These are phyloP conservation scores for Staphylotrichum longicolle DNA, from an alignment of 495 filamentous ascomycete species.

Conservation along the genomic window DNA sequence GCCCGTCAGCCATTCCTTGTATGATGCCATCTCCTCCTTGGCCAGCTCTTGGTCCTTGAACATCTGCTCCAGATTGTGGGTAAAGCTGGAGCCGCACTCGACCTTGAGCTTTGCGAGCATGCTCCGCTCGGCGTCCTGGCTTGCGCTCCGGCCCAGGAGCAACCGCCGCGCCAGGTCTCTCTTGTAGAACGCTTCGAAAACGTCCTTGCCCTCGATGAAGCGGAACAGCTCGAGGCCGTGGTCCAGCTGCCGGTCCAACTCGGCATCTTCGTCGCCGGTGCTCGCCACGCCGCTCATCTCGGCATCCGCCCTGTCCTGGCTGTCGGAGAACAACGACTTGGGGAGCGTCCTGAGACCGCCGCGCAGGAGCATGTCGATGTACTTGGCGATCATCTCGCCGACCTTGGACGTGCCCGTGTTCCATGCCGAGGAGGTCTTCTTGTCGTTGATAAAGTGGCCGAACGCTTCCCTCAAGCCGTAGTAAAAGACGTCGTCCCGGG, in stretches of 20 bases:
- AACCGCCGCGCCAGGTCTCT: constrained; percentile 87
- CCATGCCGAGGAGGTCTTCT: constrained; percentile 64
- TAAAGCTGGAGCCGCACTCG: constrained; percentile 90
- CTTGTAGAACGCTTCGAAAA: constrained; percentile 99
- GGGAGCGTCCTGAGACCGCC: constrained; percentile 81
- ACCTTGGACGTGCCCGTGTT: constrained; percentile 85
- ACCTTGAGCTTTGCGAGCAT: constrained; percentile 90
- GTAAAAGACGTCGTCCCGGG: constrained; percentile 66
- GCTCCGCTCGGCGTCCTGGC: constrained; percentile 88
- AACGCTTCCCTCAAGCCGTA: constrained; percentile 81
- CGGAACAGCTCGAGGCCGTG: constrained; percentile 90
- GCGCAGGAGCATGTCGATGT: constrained; percentile 86
- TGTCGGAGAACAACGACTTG: constrained; percentile 51
- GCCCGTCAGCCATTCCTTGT: constrained; percentile 52
- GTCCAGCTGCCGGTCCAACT: constrained; percentile 86
- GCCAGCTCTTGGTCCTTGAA: constrained; percentile 96
- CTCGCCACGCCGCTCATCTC: constrained; percentile 54
- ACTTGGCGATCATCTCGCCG: constrained; percentile 97
- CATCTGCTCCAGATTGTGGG: constrained; percentile 97
- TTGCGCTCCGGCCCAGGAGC: constrained; percentile 86
- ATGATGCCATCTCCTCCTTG: constrained; percentile 77
- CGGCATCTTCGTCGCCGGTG: constrained; percentile 79
- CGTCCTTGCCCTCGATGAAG: constrained; percentile 94
- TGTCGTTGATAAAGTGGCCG: constrained; percentile 84
- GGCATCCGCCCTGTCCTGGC: constrained; percentile 48